These are phyloP conservation scores for Umbelopsis sp. DNA, from an alignment of 192 early-diverging fungal species.

Conservation along the genomic window DNA sequence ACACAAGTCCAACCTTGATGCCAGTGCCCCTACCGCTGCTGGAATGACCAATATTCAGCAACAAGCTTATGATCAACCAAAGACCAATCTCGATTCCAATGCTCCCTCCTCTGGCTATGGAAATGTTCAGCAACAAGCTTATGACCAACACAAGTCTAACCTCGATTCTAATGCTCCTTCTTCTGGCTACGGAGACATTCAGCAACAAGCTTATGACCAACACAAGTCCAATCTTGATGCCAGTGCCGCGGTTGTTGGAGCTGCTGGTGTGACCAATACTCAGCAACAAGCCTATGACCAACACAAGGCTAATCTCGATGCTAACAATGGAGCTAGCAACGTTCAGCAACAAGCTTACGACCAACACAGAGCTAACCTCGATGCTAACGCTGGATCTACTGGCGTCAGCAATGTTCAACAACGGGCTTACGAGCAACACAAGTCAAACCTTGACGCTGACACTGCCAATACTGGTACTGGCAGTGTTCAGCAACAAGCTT, in stretches of 20 bases:
- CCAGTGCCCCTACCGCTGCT: too few species aligned
- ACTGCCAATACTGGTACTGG: not conserved
- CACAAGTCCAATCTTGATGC: not conserved
- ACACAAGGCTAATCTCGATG: not conserved
- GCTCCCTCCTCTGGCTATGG: not conserved
- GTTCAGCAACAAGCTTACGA: not conserved
- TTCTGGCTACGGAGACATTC: not conserved
- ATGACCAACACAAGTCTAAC: conserved; percentile 4
- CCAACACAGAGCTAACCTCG: not conserved
- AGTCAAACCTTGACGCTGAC: not conserved
- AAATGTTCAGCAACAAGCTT: conserved; percentile 8
- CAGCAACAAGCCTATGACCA: conserved; percentile 7
- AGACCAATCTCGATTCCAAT: not conserved
- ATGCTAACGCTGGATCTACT: not conserved
- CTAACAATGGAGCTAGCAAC: not conserved
- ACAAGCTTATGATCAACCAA: not conserved
- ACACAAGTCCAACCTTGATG: not conserved
- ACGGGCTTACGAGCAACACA: not conserved
- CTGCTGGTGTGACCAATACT: not conserved
- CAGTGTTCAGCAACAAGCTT: not conserved
- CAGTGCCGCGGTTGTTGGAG: too few species aligned
- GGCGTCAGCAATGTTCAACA: not conserved
- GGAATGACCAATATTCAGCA: not conserved
- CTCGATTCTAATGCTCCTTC: not conserved
- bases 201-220: conserved; percentile 1